Evolutionary conservation across 75 land plant species (phyloP), one percentile per base, ranked within the genome.

Genomic region (Cupressus sempervirens): DNA sequence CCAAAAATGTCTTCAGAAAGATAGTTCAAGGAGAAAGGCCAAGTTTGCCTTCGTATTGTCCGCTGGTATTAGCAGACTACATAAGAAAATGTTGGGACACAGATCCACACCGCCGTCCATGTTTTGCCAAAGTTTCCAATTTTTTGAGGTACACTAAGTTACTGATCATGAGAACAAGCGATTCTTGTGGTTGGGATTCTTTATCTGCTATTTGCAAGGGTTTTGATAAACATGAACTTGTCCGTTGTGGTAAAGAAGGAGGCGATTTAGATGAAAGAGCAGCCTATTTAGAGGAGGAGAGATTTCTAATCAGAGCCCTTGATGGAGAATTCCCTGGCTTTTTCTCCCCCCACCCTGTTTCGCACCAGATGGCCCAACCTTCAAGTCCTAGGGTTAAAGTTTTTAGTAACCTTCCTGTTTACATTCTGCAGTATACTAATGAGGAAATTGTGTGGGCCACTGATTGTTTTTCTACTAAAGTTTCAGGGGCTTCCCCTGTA

Each of bases 31-130:
- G 72, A 1, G 30, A 1, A 67, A 67, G 72, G 72, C 72, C 72
- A 8, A 67, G 30, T n/a, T 67, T 67, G 32, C 72, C 72, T 20
- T 26, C 30, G 0, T 67, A 9, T 4, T 67, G 72, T 67, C 72
- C 72, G 30, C 26, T n/a, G n/a, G 32, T 14, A 50, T 52, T 87
- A 16, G 23, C 87, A 36, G 68, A 85, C 65, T 87, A 80, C 11
- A 80, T 87, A 62, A 40, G 56, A 26, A 85, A 67, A 73, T 87
- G 87, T 16, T 87, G 88, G 88, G 75, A 86, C 50, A 48, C 74
- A 15, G 86, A 85, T 50, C 80, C 87, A 7, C 81, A 56, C 16
- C 30, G 70, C 36, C 87, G 88, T 14, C 88, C 88, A 30, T 41
- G 40, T 52, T 85, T 85, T 81, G 34, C 46, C 35, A 83, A 87